phyloP scores from a whole-genome alignment of 2,329 filamentous ascomycete genomes.

The Fusarium beomiforme region DNA sequence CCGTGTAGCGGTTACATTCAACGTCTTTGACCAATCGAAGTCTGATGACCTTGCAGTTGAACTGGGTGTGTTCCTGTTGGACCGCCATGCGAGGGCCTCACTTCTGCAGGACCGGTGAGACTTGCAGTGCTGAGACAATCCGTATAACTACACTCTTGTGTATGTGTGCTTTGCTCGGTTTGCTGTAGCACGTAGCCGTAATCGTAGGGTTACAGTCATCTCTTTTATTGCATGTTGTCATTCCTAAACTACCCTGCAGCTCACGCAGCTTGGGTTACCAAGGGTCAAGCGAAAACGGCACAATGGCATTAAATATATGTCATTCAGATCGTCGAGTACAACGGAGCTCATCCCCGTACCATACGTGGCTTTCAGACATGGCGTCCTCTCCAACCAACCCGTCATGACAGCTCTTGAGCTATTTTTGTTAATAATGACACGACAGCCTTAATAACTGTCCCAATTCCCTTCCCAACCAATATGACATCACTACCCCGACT shows the following conservation, averaged over 20 bases:
- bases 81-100: conserved; percentile 9
- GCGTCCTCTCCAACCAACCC: conserved; percentile 23
- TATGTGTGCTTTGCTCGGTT: neutral
- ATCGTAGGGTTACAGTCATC: neutral
- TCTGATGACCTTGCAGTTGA: conserved; percentile 4
- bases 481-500: conserved; percentile 41
- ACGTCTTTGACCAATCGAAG: conserved; percentile 23
- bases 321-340: conserved; percentile 42
- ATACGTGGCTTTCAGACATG: conserved; percentile 19
- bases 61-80: conserved; percentile 34
- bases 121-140: neutral
- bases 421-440: conserved; percentile 38
- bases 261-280: neutral
- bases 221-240: neutral
- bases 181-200: too few relatives aligned
- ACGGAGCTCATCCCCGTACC: conserved; percentile 19
- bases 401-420: conserved; percentile 35
- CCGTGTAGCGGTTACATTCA: conserved; percentile 24
- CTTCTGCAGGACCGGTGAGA: conserved; percentile 27
- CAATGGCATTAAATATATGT: conserved; percentile 37
- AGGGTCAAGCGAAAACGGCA: neutral
- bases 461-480: conserved; percentile 37
- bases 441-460: conserved; percentile 38
- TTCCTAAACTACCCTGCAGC: neutral
- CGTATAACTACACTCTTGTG: neutral